Conservation (phyloP, 306 rosid species). For the Hippophae gyantsensis region DNA sequence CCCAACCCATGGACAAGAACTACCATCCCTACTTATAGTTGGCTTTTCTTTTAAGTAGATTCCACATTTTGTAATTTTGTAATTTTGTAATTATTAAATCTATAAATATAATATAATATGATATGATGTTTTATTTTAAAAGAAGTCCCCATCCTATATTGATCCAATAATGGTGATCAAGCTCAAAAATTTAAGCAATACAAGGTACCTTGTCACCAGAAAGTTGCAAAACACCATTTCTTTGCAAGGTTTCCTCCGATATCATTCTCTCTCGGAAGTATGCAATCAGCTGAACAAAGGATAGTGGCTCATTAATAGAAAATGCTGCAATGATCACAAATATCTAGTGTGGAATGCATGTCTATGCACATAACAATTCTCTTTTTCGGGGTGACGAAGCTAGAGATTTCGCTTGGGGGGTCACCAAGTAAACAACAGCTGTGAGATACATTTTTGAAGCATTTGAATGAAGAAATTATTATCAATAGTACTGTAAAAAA, state of each 20-base stretch:
- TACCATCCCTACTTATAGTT: too few relatives aligned
- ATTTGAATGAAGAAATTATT: too few relatives aligned
- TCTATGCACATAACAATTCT: too few relatives aligned
- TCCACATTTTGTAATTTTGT: too few relatives aligned
- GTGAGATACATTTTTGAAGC: too few relatives aligned
- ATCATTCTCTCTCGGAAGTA: slow-evolving; percentile 66
- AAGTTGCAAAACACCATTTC: slow-evolving; percentile 69
- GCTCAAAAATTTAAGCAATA: not conserved
- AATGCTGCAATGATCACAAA: not conserved
- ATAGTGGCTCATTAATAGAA: slow-evolving; percentile 1
- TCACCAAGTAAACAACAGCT: too few relatives aligned
- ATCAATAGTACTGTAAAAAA: too few relatives aligned
- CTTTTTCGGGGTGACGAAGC: too few relatives aligned
- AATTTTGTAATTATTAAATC: not conserved
- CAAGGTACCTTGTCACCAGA: slow-evolving; percentile 46
- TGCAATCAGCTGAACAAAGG: slow-evolving; percentile 45
- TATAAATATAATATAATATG: not conserved
- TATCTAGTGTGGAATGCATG: not conserved
- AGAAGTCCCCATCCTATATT: not conserved
- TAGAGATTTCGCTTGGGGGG: too few relatives aligned
- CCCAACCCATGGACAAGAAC: too few relatives aligned
- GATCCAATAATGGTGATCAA: not conserved
- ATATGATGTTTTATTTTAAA: not conserved
- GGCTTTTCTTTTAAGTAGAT: too few relatives aligned
- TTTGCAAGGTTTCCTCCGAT: slow-evolving; percentile 57